Base-by-base conservation (phyloP, 1,284 basidiomycete species). In the Trametes sp. region DNA sequence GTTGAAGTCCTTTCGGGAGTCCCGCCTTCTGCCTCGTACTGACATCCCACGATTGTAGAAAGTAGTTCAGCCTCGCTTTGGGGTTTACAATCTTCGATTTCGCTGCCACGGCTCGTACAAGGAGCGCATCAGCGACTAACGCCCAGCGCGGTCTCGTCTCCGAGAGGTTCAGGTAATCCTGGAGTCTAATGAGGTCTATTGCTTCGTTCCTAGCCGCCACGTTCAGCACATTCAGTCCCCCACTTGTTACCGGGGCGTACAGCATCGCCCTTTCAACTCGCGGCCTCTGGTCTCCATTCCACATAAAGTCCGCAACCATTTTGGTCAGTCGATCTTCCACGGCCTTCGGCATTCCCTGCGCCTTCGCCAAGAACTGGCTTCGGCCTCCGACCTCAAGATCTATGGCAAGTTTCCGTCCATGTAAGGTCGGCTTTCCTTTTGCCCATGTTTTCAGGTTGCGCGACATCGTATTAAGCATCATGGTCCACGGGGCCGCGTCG, bases 291-390 rank as follows among this genome's bases (percentile, higher is more conserved):
- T 41, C 38, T 19, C 38, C 38, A 19, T 41, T 19, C 38, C 38
- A 41, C 38, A 41, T 41, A 19, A 41, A 41, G 8, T 19, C 16
- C 14, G 16, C 38, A 8, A 41, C 16, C 14, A 41, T 41, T 14
- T 3, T 5, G 7, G 38, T 41, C 1, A 41, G 16, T 41, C 38
- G 3, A 7, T 19, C 35, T 36, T 58, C 54, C 6, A 58, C 38
- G 0, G 7, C n/a, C 14, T 28, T 44, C 50, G 69, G 74, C 70
- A 73, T 73, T 2, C 68, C 69, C 49, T 73, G 69, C 14, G 29
- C 48, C 19, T 4, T 33, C 13, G 29, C 31, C 8, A 33, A 6
- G 11, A 50, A 50, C 9, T 70, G 72, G 3, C 65, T 66, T 33
- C 46, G 62, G 0, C 67, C 64, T 0, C 64, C 70, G 0, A 72